Conservation (phyloP, 2,329 filamentous ascomycete species). For the Penicillium sp. region DNA sequence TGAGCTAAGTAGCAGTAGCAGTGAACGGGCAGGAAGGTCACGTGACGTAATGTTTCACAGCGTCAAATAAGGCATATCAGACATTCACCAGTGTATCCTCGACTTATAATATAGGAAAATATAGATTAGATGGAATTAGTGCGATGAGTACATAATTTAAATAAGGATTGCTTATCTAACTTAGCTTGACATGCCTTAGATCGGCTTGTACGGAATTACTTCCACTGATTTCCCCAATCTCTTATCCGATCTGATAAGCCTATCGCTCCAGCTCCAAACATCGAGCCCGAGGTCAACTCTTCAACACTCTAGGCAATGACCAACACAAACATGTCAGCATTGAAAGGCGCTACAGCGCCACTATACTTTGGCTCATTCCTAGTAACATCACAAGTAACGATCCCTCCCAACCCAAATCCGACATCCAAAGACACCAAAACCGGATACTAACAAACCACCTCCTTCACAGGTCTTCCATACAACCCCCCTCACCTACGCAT, state of each 20-base stretch:
- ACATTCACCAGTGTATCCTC: too few species aligned
- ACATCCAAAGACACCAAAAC: background rate
- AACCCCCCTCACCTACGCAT: slow-evolving; percentile 75
- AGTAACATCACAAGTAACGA: slow-evolving; percentile 68
- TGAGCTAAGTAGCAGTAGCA: too few species aligned
- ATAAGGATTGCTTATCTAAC: background rate
- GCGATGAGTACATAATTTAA: background rate
- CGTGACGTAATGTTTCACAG: too few species aligned
- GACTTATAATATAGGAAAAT: too few species aligned
- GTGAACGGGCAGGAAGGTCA: too few species aligned
- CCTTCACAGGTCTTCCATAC: slow-evolving; percentile 74
- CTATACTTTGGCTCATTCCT: slow-evolving; percentile 74
- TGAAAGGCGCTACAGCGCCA: slow-evolving; percentile 31
- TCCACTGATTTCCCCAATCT: slow-evolving; percentile 29
- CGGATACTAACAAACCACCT: background rate
- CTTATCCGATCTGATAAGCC: background rate
- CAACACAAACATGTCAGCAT: slow-evolving; percentile 23
- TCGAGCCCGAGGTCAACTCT: background rate
- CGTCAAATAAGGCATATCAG: too few species aligned
- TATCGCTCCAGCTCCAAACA: slow-evolving; percentile 30
- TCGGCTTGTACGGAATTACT: background rate
- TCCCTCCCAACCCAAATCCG: background rate
- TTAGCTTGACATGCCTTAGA: background rate
- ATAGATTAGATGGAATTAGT: background rate
- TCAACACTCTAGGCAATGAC: background rate